Conservation (phyloP, 169 alveolate species). For the Babesia gibsoni region DNA sequence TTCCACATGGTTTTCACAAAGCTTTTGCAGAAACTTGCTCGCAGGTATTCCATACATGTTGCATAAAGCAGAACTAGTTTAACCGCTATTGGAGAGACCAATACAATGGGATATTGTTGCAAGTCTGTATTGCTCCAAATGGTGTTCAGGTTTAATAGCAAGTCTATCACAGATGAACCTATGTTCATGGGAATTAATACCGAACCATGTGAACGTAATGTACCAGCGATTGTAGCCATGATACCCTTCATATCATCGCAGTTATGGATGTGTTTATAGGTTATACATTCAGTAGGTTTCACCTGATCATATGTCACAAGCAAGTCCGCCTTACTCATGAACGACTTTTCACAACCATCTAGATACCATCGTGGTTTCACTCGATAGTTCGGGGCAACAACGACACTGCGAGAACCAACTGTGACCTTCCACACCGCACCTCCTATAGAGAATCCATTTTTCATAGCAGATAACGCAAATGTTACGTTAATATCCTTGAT, state of each 20-base stretch:
- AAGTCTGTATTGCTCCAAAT: constrained; percentile 45
- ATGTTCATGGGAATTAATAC: constrained; percentile 57
- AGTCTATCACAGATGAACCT: constrained; percentile 29
- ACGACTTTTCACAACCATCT: constrained; percentile 15
- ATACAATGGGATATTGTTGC: constrained; percentile 34
- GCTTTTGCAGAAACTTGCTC: constrained; percentile 18
- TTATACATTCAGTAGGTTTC: background rate
- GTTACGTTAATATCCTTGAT: background rate
- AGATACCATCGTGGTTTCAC: constrained; percentile 32
- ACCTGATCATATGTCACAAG: constrained; percentile 26
- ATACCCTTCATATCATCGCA: background rate
- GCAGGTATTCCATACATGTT: constrained; percentile 60
- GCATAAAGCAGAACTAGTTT: constrained; percentile 35
- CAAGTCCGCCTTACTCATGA: constrained; percentile 23
- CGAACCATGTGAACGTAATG: constrained; percentile 33
- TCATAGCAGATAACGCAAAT: constrained; percentile 19
- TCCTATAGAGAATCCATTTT: constrained; percentile 60
- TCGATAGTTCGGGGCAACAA: constrained; percentile 32
- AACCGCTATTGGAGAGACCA: constrained; percentile 59
- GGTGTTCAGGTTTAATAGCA: constrained; percentile 37
- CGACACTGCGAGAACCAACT: constrained; percentile 35
- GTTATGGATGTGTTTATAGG: background rate
- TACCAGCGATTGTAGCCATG: constrained; percentile 2
- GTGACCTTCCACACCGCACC: constrained; percentile 48
- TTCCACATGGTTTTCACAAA: constrained; percentile 50